phyloP scores from a whole-genome alignment of 2,329 filamentous ascomycete species.

The Lasiodiplodia hormozganensis region DNA sequence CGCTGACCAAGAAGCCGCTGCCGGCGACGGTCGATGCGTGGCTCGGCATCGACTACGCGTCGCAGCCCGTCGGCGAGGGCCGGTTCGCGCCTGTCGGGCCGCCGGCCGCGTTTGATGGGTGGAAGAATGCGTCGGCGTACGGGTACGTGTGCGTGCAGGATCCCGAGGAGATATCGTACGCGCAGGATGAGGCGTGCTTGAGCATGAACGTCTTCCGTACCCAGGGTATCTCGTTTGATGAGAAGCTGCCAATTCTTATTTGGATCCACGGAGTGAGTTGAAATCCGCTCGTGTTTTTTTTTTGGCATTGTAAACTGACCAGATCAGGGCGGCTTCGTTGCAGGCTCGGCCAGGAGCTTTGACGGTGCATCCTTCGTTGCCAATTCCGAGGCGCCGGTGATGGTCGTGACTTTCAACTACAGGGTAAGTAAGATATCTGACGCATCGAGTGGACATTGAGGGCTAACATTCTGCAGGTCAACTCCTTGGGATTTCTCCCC shows the following conservation, averaged over 20 bases:
- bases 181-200: slow-evolving; percentile 30
- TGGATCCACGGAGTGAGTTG: slow-evolving; percentile 23
- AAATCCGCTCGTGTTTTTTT: no score
- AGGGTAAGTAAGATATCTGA: slow-evolving; percentile 37
- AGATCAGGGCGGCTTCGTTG: slow-evolving; percentile 31
- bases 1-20: slow-evolving; percentile 43
- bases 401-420: slow-evolving; percentile 46
- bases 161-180: slow-evolving; percentile 13
- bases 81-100: slow-evolving; percentile 52
- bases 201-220: slow-evolving; percentile 36
- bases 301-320: not conserved
- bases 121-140: slow-evolving; percentile 42
- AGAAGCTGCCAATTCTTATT: slow-evolving; percentile 19
- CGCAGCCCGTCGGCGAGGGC: slow-evolving; percentile 49
- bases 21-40: slow-evolving; percentile 53
- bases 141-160: slow-evolving; percentile 13
- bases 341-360: slow-evolving; percentile 41
- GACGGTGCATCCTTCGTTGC: slow-evolving; percentile 45
- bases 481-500: slow-evolving; percentile 43
- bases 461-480: not conserved
- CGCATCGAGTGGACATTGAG: no score
- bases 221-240: not conserved
- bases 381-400: slow-evolving; percentile 40
- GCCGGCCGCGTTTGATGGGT: slow-evolving; percentile 51
- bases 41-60: slow-evolving; percentile 57